phyloP scores from a whole-genome alignment of 1,284 basidiomycete species.

The Taiwanofungus camphoratus region DNA sequence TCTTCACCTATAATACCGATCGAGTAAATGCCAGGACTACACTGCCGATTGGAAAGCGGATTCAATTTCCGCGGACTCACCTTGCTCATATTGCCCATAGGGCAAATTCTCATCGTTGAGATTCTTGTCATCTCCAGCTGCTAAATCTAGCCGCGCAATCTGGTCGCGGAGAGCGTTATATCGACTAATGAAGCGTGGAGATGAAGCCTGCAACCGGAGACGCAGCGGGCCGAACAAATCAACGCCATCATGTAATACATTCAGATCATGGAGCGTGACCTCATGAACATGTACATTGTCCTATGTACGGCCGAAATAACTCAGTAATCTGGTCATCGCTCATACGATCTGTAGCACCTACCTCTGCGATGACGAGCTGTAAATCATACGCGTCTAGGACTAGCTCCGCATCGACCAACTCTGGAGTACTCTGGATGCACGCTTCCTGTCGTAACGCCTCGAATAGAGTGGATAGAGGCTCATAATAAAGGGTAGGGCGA shows the following conservation, averaged over 20 bases:
- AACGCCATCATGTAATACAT: constrained; percentile 63
- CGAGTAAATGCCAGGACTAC: too few species aligned
- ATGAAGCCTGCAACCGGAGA: constrained; percentile 43
- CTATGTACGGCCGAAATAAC: constrained; percentile 29
- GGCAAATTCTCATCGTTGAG: too few species aligned
- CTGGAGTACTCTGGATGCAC: constrained; percentile 38
- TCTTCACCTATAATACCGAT: too few species aligned
- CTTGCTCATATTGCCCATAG: too few species aligned
- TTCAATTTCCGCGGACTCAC: too few species aligned
- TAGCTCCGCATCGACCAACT: constrained; percentile 54
- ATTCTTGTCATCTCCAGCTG: too few species aligned
- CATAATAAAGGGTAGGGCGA: constrained; percentile 66
- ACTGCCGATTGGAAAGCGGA: too few species aligned
- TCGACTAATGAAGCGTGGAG: constrained; percentile 61
- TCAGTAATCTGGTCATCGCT: not conserved
- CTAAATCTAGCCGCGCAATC: constrained; percentile 39
- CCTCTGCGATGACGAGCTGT: constrained; percentile 59
- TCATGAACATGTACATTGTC: constrained; percentile 71
- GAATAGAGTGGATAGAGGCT: constrained; percentile 61
- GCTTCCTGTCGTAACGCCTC: constrained; percentile 61
- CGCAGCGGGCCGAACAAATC: constrained; percentile 60
- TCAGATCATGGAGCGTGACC: constrained; percentile 67
- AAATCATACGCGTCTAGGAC: constrained; percentile 64
- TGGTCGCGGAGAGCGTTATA: constrained; percentile 61
- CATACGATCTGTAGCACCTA: constrained; percentile 23